These are phyloP conservation scores for Cystobasidium ongulense DNA, from an alignment of 768 basidiomycete genomes.

Conservation along the genomic window DNA sequence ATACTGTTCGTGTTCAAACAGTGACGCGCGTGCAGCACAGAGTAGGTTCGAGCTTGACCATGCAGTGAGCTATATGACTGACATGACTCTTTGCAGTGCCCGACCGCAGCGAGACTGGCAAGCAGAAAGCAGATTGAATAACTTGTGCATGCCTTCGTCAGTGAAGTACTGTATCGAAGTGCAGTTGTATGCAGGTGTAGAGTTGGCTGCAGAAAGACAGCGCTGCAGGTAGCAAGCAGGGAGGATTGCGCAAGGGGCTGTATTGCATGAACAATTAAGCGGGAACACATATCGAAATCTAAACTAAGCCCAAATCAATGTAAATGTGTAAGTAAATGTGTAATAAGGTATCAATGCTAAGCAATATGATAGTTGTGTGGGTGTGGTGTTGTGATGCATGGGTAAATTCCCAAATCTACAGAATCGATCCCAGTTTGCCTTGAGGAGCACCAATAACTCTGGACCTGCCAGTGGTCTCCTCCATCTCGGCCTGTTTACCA, in stretches of 20 bases:
- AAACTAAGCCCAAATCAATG: too few relatives aligned
- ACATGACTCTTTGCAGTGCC: constrained; percentile 5
- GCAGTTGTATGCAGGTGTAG: too few relatives aligned
- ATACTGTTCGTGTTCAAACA: background rate
- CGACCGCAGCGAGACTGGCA: constrained; percentile 21
- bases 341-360: too few relatives aligned
- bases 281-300: too few relatives aligned
- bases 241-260: background rate
- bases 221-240: constrained; percentile 20
- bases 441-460: constrained; percentile 28
- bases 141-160: too few relatives aligned
- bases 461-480: constrained; percentile 22
- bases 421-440: constrained; percentile 15
- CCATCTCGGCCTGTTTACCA: constrained; percentile 25
- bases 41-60: background rate
- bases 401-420: background rate
- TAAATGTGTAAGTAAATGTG: too few relatives aligned
- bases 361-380: too few relatives aligned
- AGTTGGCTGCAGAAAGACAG: too few relatives aligned
- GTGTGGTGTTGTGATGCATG: background rate
- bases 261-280: background rate
- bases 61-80: background rate
- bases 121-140: constrained; percentile 24
- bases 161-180: too few relatives aligned
- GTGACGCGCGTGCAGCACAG: constrained; percentile 20